A percentile compares a stretch with the other conserved stretches of the same genome.
Evolutionary conservation across 148 eudicot species (phyloP).

Genomic region (Gaultheria prostrata): DNA sequence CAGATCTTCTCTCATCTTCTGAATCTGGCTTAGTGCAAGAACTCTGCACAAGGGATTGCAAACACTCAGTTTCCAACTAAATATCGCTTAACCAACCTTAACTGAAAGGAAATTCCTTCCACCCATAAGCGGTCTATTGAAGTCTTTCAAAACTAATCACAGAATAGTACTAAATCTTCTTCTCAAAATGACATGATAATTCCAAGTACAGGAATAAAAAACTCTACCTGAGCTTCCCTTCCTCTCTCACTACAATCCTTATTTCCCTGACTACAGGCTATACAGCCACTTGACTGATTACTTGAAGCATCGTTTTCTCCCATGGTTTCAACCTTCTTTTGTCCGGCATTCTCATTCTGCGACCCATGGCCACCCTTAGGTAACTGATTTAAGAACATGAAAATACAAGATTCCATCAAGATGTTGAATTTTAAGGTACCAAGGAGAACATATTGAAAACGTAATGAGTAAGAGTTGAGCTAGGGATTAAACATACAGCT

Average conservation of each 20-base stretch:
- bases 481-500: conserved; percentile 53
- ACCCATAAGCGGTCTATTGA: not conserved
- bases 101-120: not conserved
- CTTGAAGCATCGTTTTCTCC: conserved; percentile 80
- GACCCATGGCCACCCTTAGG: conserved; percentile 33
- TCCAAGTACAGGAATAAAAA: conserved; percentile 5
- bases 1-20: conserved; percentile 41
- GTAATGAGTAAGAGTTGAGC: not conserved
- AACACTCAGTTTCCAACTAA: conserved; percentile 18
- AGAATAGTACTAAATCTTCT: not conserved
- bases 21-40: conserved; percentile 66
- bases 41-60: conserved; percentile 48
- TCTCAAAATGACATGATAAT: not conserved
- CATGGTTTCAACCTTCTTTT: conserved; percentile 60
- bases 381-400: conserved; percentile 29
- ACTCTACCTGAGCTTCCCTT: conserved; percentile 85
- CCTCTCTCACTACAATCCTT: conserved; percentile 66
- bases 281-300: conserved; percentile 70
- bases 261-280: conserved; percentile 48
- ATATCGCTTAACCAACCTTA: not conserved
- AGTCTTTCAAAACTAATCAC: not conserved
- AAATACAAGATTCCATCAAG: conserved; percentile 8
- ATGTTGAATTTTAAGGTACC: not conserved
- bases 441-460: not conserved
- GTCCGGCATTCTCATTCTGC: conserved; percentile 51